Percentiles rank a stretch among this genome's conserved stretches.
Evolutionary conservation across 768 basidiomycete species (phyloP).

Genomic region (Tylopilus cervinicoccineus): DNA sequence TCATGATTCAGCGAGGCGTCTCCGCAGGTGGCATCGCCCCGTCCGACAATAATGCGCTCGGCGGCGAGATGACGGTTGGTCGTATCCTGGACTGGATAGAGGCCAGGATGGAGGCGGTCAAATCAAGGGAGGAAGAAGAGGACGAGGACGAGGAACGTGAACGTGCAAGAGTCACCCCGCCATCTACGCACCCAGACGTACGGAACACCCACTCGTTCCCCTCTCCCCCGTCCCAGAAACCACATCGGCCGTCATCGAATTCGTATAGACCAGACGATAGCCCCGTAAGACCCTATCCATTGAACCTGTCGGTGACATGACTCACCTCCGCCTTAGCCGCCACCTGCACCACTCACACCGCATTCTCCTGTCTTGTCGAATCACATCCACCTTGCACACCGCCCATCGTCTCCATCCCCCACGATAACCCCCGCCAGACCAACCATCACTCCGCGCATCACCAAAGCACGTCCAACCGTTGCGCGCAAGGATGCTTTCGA

Average conservation of each 20-base stretch:
- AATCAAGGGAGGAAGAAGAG: conserved; percentile 72
- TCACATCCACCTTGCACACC: conserved; percentile 11
- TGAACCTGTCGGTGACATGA: background rate
- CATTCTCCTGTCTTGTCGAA: conserved; percentile 28
- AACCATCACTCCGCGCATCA: conserved; percentile 20
- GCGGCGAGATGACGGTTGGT: conserved; percentile 69
- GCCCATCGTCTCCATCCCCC: conserved; percentile 28
- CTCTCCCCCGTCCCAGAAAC: conserved; percentile 16
- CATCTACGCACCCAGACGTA: conserved; percentile 15
- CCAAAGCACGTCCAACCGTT: conserved; percentile 27
- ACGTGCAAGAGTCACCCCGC: conserved; percentile 30
- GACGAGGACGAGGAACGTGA: conserved; percentile 73
- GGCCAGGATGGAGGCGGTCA: conserved; percentile 73
- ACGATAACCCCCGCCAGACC: conserved; percentile 20
- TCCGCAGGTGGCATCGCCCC: conserved; percentile 50
- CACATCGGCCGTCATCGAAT: conserved; percentile 12
- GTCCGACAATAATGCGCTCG: conserved; percentile 41
- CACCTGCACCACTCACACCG: conserved; percentile 28
- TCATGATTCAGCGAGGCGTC: conserved; percentile 81
- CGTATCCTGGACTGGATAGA: conserved; percentile 85
- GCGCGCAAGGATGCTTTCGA: conserved; percentile 29
- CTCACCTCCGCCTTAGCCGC: conserved; percentile 16
- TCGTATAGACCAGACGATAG: conserved; percentile 18
- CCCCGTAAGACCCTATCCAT: conserved; percentile 29
- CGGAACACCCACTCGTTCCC: conserved; percentile 18